A percentile compares a stretch with the other conserved stretches of the same genome.
Conservation (phyloP, 1,284 basidiomycete genomes). For the Leccinum pallidistipes region DNA sequence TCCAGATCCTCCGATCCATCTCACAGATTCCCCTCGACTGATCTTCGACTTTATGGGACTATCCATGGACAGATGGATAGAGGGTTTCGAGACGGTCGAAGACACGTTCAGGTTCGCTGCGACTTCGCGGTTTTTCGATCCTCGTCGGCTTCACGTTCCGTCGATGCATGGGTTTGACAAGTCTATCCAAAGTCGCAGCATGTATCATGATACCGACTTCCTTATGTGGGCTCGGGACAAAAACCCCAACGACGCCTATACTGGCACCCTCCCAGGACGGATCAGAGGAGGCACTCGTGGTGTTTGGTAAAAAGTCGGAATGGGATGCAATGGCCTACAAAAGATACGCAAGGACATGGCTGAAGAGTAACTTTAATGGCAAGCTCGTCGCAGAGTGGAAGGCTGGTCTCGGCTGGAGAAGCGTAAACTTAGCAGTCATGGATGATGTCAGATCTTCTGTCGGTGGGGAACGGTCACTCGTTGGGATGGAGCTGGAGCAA, state of each 20-base stretch:
- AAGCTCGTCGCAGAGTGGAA: slow-evolving; percentile 52
- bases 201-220: slow-evolving; percentile 54
- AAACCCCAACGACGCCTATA: slow-evolving; percentile 6
- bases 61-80: slow-evolving; percentile 48
- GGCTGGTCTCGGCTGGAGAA: slow-evolving; percentile 46
- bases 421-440: slow-evolving; percentile 49
- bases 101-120: slow-evolving; percentile 59
- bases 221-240: slow-evolving; percentile 45
- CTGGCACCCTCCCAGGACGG: slow-evolving; percentile 17
- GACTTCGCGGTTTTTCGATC: slow-evolving; percentile 52
- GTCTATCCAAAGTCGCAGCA: slow-evolving; percentile 48
- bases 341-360: slow-evolving; percentile 33
- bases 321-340: slow-evolving; percentile 42
- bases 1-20: slow-evolving; percentile 40
- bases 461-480: slow-evolving; percentile 39
- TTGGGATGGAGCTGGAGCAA: slow-evolving; percentile 36
- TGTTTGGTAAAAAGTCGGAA: slow-evolving; percentile 54
- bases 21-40: slow-evolving; percentile 44
- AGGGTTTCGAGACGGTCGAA: slow-evolving; percentile 53
- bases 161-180: slow-evolving; percentile 41
- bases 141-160: slow-evolving; percentile 28
- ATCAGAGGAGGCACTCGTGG: slow-evolving; percentile 47
- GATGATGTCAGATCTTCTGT: slow-evolving; percentile 43
- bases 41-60: slow-evolving; percentile 59
- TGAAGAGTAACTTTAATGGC: slow-evolving; percentile 53